phyloP scores from a whole-genome alignment of 2,329 filamentous ascomycete genomes.

The Sclerotinia minor region DNA sequence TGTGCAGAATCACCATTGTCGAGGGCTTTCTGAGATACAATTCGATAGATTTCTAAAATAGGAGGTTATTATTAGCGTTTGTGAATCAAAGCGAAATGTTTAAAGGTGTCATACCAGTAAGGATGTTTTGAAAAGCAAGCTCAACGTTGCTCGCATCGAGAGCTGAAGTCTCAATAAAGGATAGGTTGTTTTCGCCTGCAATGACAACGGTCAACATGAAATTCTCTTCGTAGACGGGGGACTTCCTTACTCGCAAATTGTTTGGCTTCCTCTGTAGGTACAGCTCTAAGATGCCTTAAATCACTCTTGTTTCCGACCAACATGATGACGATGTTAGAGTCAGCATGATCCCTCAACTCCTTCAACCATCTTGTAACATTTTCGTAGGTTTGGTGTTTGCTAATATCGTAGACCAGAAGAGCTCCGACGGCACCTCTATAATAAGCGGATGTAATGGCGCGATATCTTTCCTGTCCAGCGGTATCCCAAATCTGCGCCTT shows the following conservation, averaged over 20 bases:
- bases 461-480: slow-evolving; percentile 96
- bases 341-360: slow-evolving; percentile 95
- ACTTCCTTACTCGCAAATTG: slow-evolving; percentile 79
- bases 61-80: slow-evolving; percentile 25
- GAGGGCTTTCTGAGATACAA: slow-evolving; percentile 95
- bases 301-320: slow-evolving; percentile 99
- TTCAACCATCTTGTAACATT: slow-evolving; percentile 99
- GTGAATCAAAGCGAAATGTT: neutral
- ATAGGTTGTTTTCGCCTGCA: slow-evolving; percentile 92
- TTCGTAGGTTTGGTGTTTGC: slow-evolving; percentile 99
- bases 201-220: slow-evolving; percentile 37
- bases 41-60: slow-evolving; percentile 90
- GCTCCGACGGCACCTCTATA: slow-evolving; percentile 97
- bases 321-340: slow-evolving; percentile 99
- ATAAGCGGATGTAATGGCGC: slow-evolving; percentile 98
- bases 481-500: slow-evolving; percentile 99
- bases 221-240: slow-evolving; percentile 16
- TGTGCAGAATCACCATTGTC: slow-evolving; percentile 83
- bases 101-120: slow-evolving; percentile 70
- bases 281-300: slow-evolving; percentile 96
- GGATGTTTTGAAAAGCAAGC: slow-evolving; percentile 98
- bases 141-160: slow-evolving; percentile 99
- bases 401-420: slow-evolving; percentile 98
- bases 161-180: slow-evolving; percentile 98
- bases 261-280: slow-evolving; percentile 97